Conservation (phyloP, 2,329 filamentous ascomycete genomes). For the Aureobasidium leucospermi region DNA sequence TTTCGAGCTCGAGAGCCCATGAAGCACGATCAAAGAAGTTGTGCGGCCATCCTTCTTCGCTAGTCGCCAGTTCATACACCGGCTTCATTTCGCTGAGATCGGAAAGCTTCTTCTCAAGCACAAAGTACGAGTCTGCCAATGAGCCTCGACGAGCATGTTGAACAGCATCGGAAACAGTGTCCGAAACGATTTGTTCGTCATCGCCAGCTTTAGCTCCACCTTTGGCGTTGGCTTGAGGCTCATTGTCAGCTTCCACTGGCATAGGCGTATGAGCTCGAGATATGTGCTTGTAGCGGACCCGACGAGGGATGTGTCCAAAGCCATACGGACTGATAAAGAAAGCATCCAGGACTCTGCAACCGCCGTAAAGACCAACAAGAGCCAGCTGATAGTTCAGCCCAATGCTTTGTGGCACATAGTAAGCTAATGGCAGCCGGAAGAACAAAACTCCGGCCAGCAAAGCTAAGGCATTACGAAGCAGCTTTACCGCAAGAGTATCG, state of each 20-base stretch:
- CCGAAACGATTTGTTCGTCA: neutral
- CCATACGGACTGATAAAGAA: slow-evolving; percentile 38
- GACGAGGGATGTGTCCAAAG: slow-evolving; percentile 33
- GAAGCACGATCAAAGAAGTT: slow-evolving; percentile 33
- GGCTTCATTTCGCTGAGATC: slow-evolving; percentile 18
- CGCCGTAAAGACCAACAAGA: slow-evolving; percentile 37
- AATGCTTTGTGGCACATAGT: slow-evolving; percentile 38
- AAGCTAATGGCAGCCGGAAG: slow-evolving; percentile 35
- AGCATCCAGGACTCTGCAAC: slow-evolving; percentile 35
- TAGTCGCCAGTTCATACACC: slow-evolving; percentile 32
- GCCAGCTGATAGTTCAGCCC: slow-evolving; percentile 40
- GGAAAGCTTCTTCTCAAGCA: slow-evolving; percentile 14
- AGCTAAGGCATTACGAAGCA: slow-evolving; percentile 33
- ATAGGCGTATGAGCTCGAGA: slow-evolving; percentile 25
- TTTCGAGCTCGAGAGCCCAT: slow-evolving; percentile 39
- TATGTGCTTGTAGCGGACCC: slow-evolving; percentile 36
- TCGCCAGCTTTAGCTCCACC: neutral
- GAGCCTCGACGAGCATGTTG: slow-evolving; percentile 13
- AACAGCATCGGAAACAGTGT: neutral
- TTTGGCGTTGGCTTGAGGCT: neutral
- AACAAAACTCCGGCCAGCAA: slow-evolving; percentile 33
- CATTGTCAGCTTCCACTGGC: neutral
- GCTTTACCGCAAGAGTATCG: slow-evolving; percentile 23
- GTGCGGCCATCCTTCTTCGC: slow-evolving; percentile 34
- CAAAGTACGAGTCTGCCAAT: slow-evolving; percentile 12